These are phyloP conservation scores for Globisporangium perplexum DNA, from an alignment of 352 stramenopile species.

Conservation along the genomic window DNA sequence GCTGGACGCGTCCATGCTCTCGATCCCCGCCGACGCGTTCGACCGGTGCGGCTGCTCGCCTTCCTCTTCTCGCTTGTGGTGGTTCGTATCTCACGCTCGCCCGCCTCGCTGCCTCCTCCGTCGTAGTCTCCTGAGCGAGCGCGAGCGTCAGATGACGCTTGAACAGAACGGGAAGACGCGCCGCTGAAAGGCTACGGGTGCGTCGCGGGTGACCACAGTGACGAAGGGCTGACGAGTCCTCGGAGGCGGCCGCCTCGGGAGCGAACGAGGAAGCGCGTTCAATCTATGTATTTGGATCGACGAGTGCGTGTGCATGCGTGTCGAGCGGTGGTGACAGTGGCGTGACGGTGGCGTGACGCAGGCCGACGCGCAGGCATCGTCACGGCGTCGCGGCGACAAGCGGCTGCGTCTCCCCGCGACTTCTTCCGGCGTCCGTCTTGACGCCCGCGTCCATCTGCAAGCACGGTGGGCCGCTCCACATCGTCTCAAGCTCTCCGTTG, in stretches of 20 bases:
- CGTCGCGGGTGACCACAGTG: neutral
- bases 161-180: conserved; percentile 3
- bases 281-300: conserved; percentile 1
- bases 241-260: neutral
- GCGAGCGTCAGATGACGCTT: conserved; percentile 24
- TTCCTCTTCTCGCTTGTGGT: no score
- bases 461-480: conserved; percentile 72
- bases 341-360: neutral
- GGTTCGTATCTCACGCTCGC: neutral
- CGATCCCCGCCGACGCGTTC: conserved; percentile 77
- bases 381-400: conserved; percentile 1
- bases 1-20: conserved; percentile 79
- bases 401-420: conserved; percentile 5
- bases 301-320: neutral
- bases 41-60: conserved; percentile 29
- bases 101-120: neutral
- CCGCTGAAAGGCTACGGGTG: conserved; percentile 1
- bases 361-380: neutral
- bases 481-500: conserved; percentile 49
- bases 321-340: neutral
- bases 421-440: neutral
- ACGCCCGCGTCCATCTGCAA: conserved; percentile 17
- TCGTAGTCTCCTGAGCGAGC: conserved; percentile 29
- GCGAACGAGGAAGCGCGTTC: neutral
- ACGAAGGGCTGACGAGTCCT: neutral